Base-by-base conservation (phyloP, 805 yeast genomes). In the Teunomyces lycoperdinae region DNA sequence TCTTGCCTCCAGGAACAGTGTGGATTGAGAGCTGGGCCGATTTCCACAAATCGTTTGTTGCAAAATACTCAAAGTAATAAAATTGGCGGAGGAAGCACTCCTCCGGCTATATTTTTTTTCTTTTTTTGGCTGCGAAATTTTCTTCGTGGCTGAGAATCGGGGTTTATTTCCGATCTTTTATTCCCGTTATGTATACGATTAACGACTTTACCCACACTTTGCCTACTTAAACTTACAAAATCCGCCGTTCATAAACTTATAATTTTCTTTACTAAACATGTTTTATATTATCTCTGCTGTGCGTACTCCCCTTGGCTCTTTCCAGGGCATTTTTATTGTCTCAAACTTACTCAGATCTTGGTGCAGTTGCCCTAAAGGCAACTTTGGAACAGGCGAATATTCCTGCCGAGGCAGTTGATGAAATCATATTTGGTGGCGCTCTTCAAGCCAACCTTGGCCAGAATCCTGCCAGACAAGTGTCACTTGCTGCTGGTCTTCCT, bases 391-490 rank as follows among this genome's bases (percentile, higher is more conserved):
- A 20, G 6, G 24, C 24, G 6, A 85, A 87, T 61, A 91, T 87
- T 38, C 96, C 96, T 47, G 82, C 95, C 42, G 77, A 78, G 36
- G 83, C 79, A 54, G 94, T 88, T 47, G 96, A 91, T 54, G 98
- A 92, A 70, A 83, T 92, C 64, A 78, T 87, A 62, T 90, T 90
- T 66, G 99, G 99, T 62, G 87, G 89, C 62, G 99, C 90, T 43
- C 71, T 89, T 61, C 88, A 87, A 62, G 98, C 97, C 54, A 89
- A 89, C 61, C 84, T 88, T 50, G 98, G 99, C 52, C 99, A 92
- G 74, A 90, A 92, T 50, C 98, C 99, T 39, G 99, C 99, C 31
- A 85, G 98, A 73, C 99, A 92, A 74, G 98, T 92, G 48, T 97
- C 96, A 11, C 63, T 92, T 55, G 85, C 83, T 61, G 86, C 98